Percentiles rank a stretch among this genome's conserved stretches.
Evolutionary conservation across 1,284 basidiomycete genomes (phyloP).

Genomic region (Mycosarcoma mackinlayi): DNA sequence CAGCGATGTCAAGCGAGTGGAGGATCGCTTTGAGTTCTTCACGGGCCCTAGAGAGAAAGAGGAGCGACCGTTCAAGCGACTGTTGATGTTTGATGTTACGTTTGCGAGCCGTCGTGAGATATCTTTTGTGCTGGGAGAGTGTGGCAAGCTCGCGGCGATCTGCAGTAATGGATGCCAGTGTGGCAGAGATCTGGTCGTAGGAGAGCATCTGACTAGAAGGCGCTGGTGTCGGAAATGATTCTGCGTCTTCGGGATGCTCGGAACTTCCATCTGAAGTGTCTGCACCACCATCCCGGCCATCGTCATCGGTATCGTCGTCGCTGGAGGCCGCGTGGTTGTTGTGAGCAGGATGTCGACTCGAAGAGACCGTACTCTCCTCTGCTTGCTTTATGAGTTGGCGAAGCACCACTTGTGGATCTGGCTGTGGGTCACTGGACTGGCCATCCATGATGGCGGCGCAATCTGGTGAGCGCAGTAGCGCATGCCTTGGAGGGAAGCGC

Average conservation of each 20-base stretch:
- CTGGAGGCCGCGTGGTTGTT: background rate
- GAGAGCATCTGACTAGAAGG: background rate
- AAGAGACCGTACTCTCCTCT: constrained; percentile 7
- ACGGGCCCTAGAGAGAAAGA: constrained; percentile 15
- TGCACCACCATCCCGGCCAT: background rate
- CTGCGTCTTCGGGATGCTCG: background rate
- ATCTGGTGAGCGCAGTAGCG: constrained; percentile 6
- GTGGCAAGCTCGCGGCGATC: constrained; percentile 33
- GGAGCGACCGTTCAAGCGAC: constrained; percentile 9
- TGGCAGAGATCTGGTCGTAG: constrained; percentile 16
- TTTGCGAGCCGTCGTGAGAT: constrained; percentile 14
- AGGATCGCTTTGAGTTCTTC: constrained; percentile 39
- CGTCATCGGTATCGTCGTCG: background rate
- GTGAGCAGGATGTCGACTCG: background rate
- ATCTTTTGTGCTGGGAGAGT: constrained; percentile 8
- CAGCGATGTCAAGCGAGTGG: constrained; percentile 35
- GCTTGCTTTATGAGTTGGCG: constrained; percentile 38
- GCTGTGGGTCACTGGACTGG: background rate
- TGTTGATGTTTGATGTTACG: constrained; percentile 23
- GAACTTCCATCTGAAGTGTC: background rate
- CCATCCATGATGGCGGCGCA: constrained; percentile 31
- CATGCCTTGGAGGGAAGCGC: constrained; percentile 10
- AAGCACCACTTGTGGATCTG: constrained; percentile 24
- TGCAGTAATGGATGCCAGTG: constrained; percentile 20
- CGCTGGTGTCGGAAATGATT: background rate